phyloP scores from a whole-genome alignment of 805 yeast genomes.

The Metschnikowia santaceciliae region DNA sequence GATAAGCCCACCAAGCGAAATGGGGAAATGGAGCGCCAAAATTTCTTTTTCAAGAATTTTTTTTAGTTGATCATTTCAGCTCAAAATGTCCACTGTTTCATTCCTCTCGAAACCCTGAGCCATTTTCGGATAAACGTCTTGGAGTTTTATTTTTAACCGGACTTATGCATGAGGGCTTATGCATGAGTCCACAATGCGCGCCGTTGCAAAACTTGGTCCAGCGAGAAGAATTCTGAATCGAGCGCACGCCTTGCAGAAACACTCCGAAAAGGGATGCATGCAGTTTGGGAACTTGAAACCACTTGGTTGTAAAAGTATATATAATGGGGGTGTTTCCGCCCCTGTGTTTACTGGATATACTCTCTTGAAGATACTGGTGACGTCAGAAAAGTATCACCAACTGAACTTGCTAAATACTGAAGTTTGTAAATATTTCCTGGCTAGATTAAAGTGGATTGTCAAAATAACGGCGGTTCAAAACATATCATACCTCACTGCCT shows the following conservation, averaged over 20 bases:
- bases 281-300: not conserved
- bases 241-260: not conserved
- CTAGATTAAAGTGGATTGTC: not conserved
- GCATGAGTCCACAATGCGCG: not conserved
- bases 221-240: not conserved
- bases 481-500: not conserved
- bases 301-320: not conserved
- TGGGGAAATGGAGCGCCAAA: not conserved
- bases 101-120: not conserved
- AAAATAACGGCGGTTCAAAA: not conserved
- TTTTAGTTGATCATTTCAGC: too few species aligned
- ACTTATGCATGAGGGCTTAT: not conserved
- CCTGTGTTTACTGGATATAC: not conserved
- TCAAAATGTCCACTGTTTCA: too few species aligned
- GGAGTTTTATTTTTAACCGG: too few species aligned
- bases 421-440: not conserved
- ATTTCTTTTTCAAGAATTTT: not conserved
- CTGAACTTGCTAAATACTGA: not conserved
- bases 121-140: not conserved
- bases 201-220: not conserved
- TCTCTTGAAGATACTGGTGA: not conserved
- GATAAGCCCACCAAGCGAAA: not conserved
- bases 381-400: not conserved
- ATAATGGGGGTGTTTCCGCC: not conserved
- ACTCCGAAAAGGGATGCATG: not conserved